Evolutionary conservation across 768 basidiomycete genomes (phyloP), one percentile per base, ranked within the genome.

Genomic region (Ramaria sp.): DNA sequence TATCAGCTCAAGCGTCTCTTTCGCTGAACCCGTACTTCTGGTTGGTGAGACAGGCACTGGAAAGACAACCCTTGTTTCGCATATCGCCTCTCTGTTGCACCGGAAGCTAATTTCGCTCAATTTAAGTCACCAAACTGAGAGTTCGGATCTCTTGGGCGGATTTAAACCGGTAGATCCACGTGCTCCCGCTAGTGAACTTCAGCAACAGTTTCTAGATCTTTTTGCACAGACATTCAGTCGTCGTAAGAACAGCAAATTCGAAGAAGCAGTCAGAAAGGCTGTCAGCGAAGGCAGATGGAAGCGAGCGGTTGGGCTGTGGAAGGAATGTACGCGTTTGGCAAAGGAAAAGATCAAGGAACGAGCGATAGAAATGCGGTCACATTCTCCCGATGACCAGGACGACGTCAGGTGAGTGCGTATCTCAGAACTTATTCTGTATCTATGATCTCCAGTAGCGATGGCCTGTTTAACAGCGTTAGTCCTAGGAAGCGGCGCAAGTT

Each of bases 11-110:
- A 79, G 85, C 0, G 73, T 92, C 44, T 73, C 82, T 0, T 71
- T 85, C 44, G 69, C 69, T 13, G 96, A 99, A 63, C 92, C 96
- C 4, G 73, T 94, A 4, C 76, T 99, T 7, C 76, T 99, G 24
- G 92, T 93, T 0, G 96, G 96, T 44, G 96, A 99, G 71, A 99
- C 96, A 1, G 96, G 96, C n/a, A 99, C 96, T 1, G 96, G 96
- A 13, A 99, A 99, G 69, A 99, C 96, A 0, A 94, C 93, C 50
- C 78, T 82, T 18, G 79, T 99, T 15, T 88, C 92, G 2, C 82
- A 96, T 62, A 75, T 98, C 28, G 85, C 96, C 10, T 75, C 82
- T 1, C 67, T 88, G n/a, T 76, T 96, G 27, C 77, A 75, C 6
- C 78, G 80, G 10, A 81, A 83, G 0, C 76, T 99, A 32, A 78